Evolutionary conservation across 805 yeast genomes (phyloP), one percentile per base, ranked within the genome.

Genomic region (Nakazawaea anatomiae): DNA sequence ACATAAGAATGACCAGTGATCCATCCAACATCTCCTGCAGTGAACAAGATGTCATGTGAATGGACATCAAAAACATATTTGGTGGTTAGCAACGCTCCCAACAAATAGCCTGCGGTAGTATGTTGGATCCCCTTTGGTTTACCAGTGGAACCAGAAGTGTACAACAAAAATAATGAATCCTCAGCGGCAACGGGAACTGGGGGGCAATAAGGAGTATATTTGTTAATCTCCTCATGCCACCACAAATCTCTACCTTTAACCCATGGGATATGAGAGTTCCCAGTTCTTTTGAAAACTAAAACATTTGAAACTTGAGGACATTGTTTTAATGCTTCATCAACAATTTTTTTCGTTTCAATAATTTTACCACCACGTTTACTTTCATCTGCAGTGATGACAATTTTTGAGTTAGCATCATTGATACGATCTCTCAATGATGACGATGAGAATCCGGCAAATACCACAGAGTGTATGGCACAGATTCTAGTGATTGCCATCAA

Each of bases 11-110:
- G 96, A 52, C 96, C 96, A 6, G 95, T 87, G 61, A 87, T 85
- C 96, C 96, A 87, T 61, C 96, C 96, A 49, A 87, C 85, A 70
- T 87, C 96, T 64, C 94, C 96, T 32, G 95, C 94, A 14, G 94
- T 87, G 75, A 87, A 87, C 52, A 87, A 74, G 11, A 81, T 73
- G 64, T 87, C 96, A 52, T 84, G 83, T 41, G 78, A 76, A 60
- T 87, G 90, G 40, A 85, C 74, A 67, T 87, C 95, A 67, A 87
- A 87, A 43, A 81, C 78, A 62, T 87, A 87, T 62, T 82, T 82
- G 60, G 89, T 83, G 45, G 92, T 80, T 62, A 87, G 57, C 51
- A 83, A 73, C 18, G 94, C 90, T 54, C 87, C 86, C 52, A 87
- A 72, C 54, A 87, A 70, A 65, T 82, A 87, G 51, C 95, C 96